Conservation (phyloP, 1,284 basidiomycete genomes). For the Polyporus tsugae region DNA sequence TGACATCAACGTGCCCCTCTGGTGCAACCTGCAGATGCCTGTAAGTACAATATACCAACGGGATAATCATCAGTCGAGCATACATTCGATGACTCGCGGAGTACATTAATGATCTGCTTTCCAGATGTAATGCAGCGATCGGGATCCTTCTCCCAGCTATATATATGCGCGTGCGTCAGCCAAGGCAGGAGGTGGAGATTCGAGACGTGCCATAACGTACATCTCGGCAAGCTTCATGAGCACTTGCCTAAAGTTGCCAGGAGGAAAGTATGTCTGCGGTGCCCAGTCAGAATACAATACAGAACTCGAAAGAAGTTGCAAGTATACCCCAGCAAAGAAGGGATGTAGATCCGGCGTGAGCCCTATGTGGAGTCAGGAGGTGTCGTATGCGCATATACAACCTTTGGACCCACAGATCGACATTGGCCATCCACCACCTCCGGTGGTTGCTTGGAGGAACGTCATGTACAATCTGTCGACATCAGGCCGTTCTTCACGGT, state of each 20-base stretch:
- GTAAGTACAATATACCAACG: not conserved
- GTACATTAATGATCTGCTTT: slow-evolving; percentile 35
- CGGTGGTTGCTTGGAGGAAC: slow-evolving; percentile 51
- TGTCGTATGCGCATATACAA: not conserved
- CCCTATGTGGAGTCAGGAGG: slow-evolving; percentile 29
- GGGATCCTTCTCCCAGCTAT: slow-evolving; percentile 39
- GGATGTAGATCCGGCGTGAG: slow-evolving; percentile 52
- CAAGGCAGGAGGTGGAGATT: not conserved
- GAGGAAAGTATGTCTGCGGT: slow-evolving; percentile 49
- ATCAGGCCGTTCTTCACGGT: slow-evolving; percentile 55
- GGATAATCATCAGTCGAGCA: not conserved
- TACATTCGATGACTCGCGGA: slow-evolving; percentile 30
- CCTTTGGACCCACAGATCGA: slow-evolving; percentile 42
- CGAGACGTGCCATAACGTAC: slow-evolving; percentile 22
- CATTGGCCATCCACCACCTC: slow-evolving; percentile 56
- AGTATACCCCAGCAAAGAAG: slow-evolving; percentile 49
- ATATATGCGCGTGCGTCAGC: not conserved
- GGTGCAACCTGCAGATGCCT: slow-evolving; percentile 28
- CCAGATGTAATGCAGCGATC: slow-evolving; percentile 35
- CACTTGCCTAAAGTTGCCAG: slow-evolving; percentile 35
- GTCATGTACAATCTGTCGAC: slow-evolving; percentile 56
- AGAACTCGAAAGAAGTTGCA: not conserved
- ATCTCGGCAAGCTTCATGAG: slow-evolving; percentile 39
- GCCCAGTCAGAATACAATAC: not conserved
- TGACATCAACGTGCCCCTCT: slow-evolving; percentile 19